Conservation (phyloP, 2,329 filamentous ascomycete genomes). For the Drechslera avenae region DNA sequence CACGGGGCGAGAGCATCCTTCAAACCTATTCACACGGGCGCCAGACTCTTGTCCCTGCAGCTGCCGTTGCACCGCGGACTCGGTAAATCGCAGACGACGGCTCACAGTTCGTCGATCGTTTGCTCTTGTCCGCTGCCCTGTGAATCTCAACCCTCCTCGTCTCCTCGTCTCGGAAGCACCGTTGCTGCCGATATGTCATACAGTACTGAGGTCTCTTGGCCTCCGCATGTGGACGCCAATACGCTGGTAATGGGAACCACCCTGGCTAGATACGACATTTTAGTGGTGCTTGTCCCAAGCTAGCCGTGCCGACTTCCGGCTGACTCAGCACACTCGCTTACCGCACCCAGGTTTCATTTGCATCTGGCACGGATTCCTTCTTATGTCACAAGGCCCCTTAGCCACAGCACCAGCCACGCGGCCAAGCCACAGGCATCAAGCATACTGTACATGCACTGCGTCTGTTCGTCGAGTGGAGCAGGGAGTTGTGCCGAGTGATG, state of each 20-base stretch:
- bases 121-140: not conserved
- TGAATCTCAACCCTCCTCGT: not conserved
- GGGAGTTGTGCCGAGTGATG: not conserved
- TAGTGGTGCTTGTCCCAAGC: constrained; percentile 5
- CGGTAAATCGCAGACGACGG: not conserved
- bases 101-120: not conserved
- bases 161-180: constrained; percentile 3
- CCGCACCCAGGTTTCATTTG: not conserved
- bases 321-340: constrained; percentile 10
- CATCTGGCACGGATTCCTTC: not conserved
- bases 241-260: constrained; percentile 5
- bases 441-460: too few species aligned
- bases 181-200: constrained; percentile 14
- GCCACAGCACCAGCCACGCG: constrained; percentile 17
- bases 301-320: constrained; percentile 12
- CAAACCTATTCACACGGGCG: not conserved
- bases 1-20: constrained; percentile 5
- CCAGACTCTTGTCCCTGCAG: not conserved
- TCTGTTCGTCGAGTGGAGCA: not conserved
- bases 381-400: not conserved
- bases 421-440: not conserved
- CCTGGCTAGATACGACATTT: not conserved
- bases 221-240: constrained; percentile 4
- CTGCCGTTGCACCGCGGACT: not conserved
- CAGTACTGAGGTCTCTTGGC: constrained; percentile 15